phyloP scores from a whole-genome alignment of 2,329 filamentous ascomycete species.

The Coleophoma eucalyptorum region DNA sequence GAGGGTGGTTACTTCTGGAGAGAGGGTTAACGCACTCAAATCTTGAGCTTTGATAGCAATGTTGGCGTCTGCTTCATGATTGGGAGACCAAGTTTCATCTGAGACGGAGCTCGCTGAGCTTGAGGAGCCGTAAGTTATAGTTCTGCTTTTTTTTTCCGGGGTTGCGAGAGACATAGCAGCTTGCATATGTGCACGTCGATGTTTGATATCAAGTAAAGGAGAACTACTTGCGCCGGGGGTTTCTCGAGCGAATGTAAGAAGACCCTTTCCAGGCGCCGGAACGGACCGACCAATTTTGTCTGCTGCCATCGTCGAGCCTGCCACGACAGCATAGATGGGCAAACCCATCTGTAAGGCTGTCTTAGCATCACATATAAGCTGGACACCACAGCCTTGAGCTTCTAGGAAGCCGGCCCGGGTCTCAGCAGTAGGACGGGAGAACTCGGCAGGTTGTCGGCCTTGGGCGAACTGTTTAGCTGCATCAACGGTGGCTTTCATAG shows the following conservation, averaged over 20 bases:
- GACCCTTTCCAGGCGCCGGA: conserved; percentile 90
- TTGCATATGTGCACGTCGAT: no score
- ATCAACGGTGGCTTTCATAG: conserved; percentile 98
- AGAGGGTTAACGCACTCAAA: no score
- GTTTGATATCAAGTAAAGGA: no score
- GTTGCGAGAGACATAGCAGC: no score
- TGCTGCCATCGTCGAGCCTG: conserved; percentile 86
- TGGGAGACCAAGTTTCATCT: no score
- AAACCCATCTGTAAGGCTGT: conserved; percentile 96
- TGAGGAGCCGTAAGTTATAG: no score
- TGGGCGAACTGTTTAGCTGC: conserved; percentile 93
- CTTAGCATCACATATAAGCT: conserved; percentile 93
- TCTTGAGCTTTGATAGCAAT: no score
- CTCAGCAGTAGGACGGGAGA: conserved; percentile 94
- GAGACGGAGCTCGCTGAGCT: no score
- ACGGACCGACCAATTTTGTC: conserved; percentile 98
- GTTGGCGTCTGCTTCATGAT: no score
- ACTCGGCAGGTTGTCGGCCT: conserved; percentile 87
- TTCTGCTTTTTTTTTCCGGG: no score
- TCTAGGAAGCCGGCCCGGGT: conserved; percentile 98
- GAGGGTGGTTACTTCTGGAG: no score
- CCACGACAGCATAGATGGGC: conserved; percentile 89
- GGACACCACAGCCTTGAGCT: conserved; percentile 93
- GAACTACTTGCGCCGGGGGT: no score
- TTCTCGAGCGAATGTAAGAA: conserved; percentile 89